Conservation (phyloP, 495 filamentous ascomycete genomes). For the Oidiodendron maius region DNA sequence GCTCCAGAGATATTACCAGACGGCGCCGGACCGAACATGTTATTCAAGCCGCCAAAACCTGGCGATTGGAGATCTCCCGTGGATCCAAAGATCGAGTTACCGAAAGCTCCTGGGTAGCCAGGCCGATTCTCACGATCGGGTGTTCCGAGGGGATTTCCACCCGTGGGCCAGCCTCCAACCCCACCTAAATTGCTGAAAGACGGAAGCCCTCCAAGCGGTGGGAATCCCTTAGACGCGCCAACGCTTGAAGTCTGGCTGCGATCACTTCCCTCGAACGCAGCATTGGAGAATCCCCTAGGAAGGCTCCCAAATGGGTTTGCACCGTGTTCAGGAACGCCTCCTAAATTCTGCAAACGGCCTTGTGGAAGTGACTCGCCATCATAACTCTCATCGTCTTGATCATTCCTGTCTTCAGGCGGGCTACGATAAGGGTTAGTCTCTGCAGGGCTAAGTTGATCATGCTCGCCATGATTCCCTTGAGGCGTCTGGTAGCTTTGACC, state of each 20-base stretch:
- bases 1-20: conserved; percentile 45
- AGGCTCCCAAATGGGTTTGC: conserved; percentile 37
- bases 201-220: conserved; percentile 55
- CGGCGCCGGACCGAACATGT: conserved; percentile 48
- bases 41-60: conserved; percentile 42
- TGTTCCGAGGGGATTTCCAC: conserved; percentile 57
- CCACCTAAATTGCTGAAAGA: conserved; percentile 54
- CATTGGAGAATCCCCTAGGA: conserved; percentile 38
- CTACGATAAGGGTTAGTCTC: conserved; percentile 98
- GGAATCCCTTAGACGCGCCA: conserved; percentile 63
- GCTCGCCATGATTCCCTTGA: conserved; percentile 44
- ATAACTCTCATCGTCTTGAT: conserved; percentile 54
- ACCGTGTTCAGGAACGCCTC: conserved; percentile 34
- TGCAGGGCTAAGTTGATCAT: conserved; percentile 78
- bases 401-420: conserved; percentile 69
- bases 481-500: conserved; percentile 37
- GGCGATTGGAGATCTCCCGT: conserved; percentile 74
- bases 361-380: conserved; percentile 25
- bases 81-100: conserved; percentile 63
- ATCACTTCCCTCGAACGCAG: conserved; percentile 66
- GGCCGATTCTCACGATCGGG: conserved; percentile 69
- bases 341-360: conserved; percentile 39
- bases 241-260: conserved; percentile 86
- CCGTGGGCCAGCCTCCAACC: conserved; percentile 56
- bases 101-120: conserved; percentile 55